phyloP scores from a whole-genome alignment of 2,329 filamentous ascomycete genomes.

The Microsporum audouinii region DNA sequence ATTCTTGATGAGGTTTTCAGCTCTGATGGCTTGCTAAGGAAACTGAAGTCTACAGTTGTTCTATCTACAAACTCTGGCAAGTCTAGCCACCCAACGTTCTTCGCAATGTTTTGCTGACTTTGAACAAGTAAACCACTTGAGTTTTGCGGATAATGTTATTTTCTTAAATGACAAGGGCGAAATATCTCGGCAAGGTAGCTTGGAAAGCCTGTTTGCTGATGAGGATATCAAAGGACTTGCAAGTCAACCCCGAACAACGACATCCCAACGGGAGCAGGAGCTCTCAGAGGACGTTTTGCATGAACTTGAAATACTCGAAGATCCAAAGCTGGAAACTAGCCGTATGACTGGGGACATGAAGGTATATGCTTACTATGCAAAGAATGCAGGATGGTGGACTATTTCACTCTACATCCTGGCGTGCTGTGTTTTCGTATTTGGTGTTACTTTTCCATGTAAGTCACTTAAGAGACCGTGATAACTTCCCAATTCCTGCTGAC shows the following conservation, averaged over 20 bases:
- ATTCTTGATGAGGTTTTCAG: conserved; percentile 49
- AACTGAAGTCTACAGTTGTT: conserved; percentile 60
- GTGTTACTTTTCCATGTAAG: conserved; percentile 4
- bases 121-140: neutral
- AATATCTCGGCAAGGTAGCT: neutral
- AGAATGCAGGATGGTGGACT: neutral
- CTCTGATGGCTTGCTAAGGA: conserved; percentile 62
- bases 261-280: neutral
- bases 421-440: neutral
- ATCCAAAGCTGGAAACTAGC: neutral
- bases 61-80: conserved; percentile 68
- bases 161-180: neutral
- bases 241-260: neutral
- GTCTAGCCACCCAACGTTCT: conserved; percentile 63
- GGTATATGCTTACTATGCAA: conserved; percentile 6
- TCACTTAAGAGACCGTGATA: neutral
- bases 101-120: conserved; percentile 37
- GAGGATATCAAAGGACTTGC: neutral
- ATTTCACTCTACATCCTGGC: neutral
- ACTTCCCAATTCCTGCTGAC: neutral
- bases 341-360: conserved; percentile 6
- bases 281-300: neutral
- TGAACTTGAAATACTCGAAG: conserved; percentile 1
- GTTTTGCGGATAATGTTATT: conserved; percentile 5
- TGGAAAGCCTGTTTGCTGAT: neutral